Base-by-base conservation (phyloP, 805 yeast species). In the Hanseniaspora guilliermondii region DNA sequence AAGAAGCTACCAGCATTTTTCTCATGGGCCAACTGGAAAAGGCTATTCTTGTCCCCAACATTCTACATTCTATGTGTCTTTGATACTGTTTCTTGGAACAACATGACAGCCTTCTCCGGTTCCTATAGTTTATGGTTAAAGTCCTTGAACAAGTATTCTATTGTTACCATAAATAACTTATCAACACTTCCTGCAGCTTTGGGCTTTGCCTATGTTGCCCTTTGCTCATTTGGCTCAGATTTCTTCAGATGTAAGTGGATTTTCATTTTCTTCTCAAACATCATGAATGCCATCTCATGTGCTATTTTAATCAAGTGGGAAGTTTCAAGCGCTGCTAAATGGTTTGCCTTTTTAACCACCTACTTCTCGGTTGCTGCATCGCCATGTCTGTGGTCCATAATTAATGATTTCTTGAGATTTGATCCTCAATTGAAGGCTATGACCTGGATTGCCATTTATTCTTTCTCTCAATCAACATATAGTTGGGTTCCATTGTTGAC, bases 321-420 rank as follows among this genome's bases (percentile, higher is more conserved):
- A 58, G 77, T 80, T 30, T 72, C 80, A 0, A 70, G 70, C 41
- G 56, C 70, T n/a, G 79, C 84, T 16, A 79, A 80, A 64, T 79
- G 85, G 84, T 78, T 74, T 68, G 85, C 80, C 0, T 80, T 76
- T 63, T 70, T 79, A 60, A 70, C 76, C 48, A 78, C 77, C 21
- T 80, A 79, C 61, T 77, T 78, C 64, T 76, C 80, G 14, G 80
- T 82, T 74, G 76, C 84, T 17, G 77, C 77, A 64, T 79, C 83
- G 2, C 81, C 85, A 0, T 80, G 80, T 47, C 65, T 79, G 48
- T 77, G 79, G 70, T 73, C 82, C 1, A 74, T 76, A 70, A 76
- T 76, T 55, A 75, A 75, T 60, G 85, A 79, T 65, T 73, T 79
- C 53, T 69, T 79, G 56, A 70, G 85, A 57, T 69, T 75, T 56